phyloP scores from a whole-genome alignment of 805 yeast species.

The Wickerhamiella nectarea region DNA sequence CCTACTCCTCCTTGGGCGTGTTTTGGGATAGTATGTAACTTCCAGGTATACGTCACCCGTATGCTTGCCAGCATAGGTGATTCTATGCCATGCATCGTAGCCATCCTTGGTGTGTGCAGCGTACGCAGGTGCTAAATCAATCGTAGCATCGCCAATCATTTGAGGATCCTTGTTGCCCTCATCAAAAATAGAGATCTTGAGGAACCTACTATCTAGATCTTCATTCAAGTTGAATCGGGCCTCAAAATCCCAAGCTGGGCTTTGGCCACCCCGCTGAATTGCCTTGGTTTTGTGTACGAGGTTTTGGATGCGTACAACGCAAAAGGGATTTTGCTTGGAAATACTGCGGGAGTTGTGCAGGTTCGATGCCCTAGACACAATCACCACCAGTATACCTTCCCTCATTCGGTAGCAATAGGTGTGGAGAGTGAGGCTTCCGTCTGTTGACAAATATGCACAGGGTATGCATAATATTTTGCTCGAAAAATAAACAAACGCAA shows the following conservation, averaged over 20 bases:
- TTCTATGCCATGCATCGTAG: slow-evolving; percentile 70
- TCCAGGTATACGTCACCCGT: slow-evolving; percentile 87
- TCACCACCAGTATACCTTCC: slow-evolving; percentile 49
- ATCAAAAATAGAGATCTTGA: slow-evolving; percentile 67
- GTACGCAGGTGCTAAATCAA: slow-evolving; percentile 65
- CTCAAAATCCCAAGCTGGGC: slow-evolving; percentile 59
- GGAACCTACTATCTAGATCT: slow-evolving; percentile 33
- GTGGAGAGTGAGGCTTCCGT: not conserved
- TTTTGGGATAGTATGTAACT: slow-evolving; percentile 73
- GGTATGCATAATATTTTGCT: not conserved
- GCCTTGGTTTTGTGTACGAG: slow-evolving; percentile 67
- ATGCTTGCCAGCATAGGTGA: slow-evolving; percentile 50
- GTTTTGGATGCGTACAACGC: slow-evolving; percentile 67
- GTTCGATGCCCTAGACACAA: slow-evolving; percentile 70
- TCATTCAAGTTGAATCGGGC: slow-evolving; percentile 23
- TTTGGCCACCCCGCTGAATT: slow-evolving; percentile 82
- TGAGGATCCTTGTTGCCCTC: slow-evolving; percentile 68
- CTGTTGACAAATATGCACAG: not conserved
- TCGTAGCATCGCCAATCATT: slow-evolving; percentile 66
- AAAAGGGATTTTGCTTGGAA: slow-evolving; percentile 90
- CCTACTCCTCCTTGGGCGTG: not conserved
- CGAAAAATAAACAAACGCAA: not conserved
- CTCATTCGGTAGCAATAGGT: slow-evolving; percentile 3
- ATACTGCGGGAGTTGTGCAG: slow-evolving; percentile 73
- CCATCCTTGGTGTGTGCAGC: slow-evolving; percentile 57